Evolutionary conservation across 768 basidiomycete species (phyloP), one percentile per base, ranked within the genome.

Genomic region (Collybia sp.): DNA sequence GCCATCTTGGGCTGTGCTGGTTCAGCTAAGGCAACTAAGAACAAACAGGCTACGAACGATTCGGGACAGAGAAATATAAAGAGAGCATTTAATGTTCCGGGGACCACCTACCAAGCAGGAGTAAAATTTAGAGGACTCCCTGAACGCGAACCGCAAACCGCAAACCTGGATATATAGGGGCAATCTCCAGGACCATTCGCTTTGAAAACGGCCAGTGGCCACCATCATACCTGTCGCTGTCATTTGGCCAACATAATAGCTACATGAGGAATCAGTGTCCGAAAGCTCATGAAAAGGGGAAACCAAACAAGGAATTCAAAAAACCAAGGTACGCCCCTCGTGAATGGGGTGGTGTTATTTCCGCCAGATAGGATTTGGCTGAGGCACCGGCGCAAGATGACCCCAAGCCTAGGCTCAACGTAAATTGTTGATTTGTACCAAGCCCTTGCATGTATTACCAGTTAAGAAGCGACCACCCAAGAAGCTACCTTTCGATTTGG

Each of bases 151-250:
- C n/a, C n/a, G n/a, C 17, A 13, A 32, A 39, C 13, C 25, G 30
- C 52, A 18, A 31, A 68, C 70, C 62, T 79, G 76, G 25, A 79
- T 65, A 47, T 73, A 75, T 31, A 80, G 53, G 13, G 75, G 77
- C 11, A 75, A 58, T 36, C 77, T 63, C 77, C 77, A 80, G 10
- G 75, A 68, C 57, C 62, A 57, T 2, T 77, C 64, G 41, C 54
- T 71, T 10, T 55, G 33, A 48, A 59, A 72, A 46, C 60, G 65
- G 10, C 75, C 76, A 13, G 73, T 77, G 1, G 73, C 61, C 11
- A 80, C 72, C 67, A 77, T 73, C 71, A 80, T 76, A 3, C 77
- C 78, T 13, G 71, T 73, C 1, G 77, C 78, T 20, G 69, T 58
- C 58, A 80, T 77, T 53, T 78, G 77, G 9, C 77, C 78, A 34